Conservation (phyloP, 2,329 filamentous ascomycete genomes). For the Leptographium procerum region DNA sequence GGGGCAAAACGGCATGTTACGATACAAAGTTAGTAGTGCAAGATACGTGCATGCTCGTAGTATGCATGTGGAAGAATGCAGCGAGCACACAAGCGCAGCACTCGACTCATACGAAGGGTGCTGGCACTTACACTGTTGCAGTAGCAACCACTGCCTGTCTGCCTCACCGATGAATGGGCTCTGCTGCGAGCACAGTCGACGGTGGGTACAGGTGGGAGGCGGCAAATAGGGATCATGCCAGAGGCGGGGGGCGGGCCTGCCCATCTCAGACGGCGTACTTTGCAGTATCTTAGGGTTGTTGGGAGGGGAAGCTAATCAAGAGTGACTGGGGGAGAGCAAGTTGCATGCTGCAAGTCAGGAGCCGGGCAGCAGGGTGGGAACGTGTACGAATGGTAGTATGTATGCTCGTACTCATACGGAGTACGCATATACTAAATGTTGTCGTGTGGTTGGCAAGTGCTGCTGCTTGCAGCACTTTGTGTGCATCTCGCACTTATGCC, state of each 20-base stretch:
- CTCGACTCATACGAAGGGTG: background rate
- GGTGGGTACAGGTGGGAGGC: background rate
- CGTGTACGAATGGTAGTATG: background rate
- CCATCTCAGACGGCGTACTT: background rate
- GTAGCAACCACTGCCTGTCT: background rate
- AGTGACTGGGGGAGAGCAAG: background rate
- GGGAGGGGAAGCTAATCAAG: background rate
- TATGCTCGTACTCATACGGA: no score
- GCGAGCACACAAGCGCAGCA: background rate
- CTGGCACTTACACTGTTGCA: background rate
- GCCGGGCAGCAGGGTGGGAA: background rate
- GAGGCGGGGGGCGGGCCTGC: background rate
- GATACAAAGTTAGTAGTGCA: background rate
- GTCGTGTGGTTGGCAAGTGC: no score
- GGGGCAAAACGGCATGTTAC: background rate
- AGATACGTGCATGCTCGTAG: no score
- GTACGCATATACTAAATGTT: background rate
- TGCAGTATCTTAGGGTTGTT: no score
- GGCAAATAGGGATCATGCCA: slow-evolving; percentile 1
- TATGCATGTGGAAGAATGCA: background rate
- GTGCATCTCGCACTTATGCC: slow-evolving; percentile 2
- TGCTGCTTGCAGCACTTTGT: background rate
- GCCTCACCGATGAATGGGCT: background rate
- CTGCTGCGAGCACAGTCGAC: background rate
- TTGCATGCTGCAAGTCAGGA: background rate